Evolutionary conservation across 306 rosid species (phyloP).

Genomic region (Cicer judaicum): DNA sequence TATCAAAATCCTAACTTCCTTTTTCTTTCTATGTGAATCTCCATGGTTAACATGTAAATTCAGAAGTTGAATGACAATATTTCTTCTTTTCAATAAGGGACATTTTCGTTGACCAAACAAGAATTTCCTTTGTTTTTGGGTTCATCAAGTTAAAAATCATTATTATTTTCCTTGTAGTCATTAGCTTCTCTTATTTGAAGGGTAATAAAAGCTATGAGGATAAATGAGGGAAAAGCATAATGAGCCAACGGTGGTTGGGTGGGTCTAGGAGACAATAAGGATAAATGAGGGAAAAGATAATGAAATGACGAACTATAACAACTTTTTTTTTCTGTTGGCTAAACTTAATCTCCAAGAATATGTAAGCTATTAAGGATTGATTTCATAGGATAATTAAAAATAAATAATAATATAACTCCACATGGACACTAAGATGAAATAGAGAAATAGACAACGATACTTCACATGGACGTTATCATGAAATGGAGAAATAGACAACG

Average conservation of each 20-base stretch:
- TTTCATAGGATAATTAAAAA: not conserved
- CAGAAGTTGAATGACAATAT: not conserved
- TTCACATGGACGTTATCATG: too few species aligned
- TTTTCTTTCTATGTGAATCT: too few species aligned
- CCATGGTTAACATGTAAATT: not conserved
- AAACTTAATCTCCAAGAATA: not conserved
- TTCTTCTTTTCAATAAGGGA: conserved; percentile 13
- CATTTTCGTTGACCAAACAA: conserved; percentile 24
- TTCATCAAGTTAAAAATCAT: not conserved
- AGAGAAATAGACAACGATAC: too few species aligned
- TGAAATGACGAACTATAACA: not conserved
- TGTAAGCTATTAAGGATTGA: not conserved
- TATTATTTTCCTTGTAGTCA: conserved; percentile 5
- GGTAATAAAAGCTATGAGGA: conserved; percentile 2
- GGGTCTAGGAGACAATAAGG: too few species aligned
- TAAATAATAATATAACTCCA: not conserved
- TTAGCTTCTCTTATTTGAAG: conserved; percentile 7
- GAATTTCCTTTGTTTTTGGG: not conserved
- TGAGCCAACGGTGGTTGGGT: too few species aligned
- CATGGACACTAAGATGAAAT: too few species aligned
- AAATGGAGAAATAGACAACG: too few species aligned
- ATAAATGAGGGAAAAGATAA: too few species aligned
- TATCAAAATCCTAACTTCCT: too few species aligned
- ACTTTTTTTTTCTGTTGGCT: not conserved
- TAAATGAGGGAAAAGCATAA: not conserved